These are phyloP conservation scores for Elaeis oleifera DNA, from an alignment of 202 grass and related monocot genomes.

Conservation along the genomic window DNA sequence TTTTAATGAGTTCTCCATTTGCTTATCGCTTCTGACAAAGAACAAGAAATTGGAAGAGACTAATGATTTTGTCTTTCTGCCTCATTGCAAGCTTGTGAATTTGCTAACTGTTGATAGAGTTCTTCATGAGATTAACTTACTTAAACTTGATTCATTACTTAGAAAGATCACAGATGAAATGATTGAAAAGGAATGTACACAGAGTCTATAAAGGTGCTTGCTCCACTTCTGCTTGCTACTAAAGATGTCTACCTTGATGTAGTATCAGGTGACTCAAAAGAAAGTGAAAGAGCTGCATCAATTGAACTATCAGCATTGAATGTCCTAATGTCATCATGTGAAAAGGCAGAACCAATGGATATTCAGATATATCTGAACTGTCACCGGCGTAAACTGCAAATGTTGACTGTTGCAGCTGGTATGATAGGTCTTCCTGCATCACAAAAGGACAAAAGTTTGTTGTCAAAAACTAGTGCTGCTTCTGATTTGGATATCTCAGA, in stretches of 20 bases:
- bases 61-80: conserved; percentile 55
- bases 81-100: conserved; percentile 63
- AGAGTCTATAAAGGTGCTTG: conserved; percentile 72
- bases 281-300: conserved; percentile 51
- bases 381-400: conserved; percentile 65
- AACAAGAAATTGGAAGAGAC: conserved; percentile 25
- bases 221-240: conserved; percentile 80
- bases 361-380: conserved; percentile 78
- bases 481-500: conserved; percentile 49
- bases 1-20: conserved; percentile 62
- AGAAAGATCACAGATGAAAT: conserved; percentile 60
- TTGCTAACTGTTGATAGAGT: conserved; percentile 75
- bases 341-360: conserved; percentile 72
- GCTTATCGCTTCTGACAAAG: conserved; percentile 55
- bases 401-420: conserved; percentile 64
- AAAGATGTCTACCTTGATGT: conserved; percentile 55
- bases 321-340: conserved; percentile 85
- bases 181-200: conserved; percentile 58
- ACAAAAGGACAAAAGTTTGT: conserved; percentile 25
- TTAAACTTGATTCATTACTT: conserved; percentile 80
- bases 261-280: conserved; percentile 30
- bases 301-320: conserved; percentile 72
- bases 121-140: conserved; percentile 79
- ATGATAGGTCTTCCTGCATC: conserved; percentile 36
- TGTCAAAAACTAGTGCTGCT: not conserved